Conservation (phyloP, 106 monocot genomes). For the Ottelia alismoides region DNA sequence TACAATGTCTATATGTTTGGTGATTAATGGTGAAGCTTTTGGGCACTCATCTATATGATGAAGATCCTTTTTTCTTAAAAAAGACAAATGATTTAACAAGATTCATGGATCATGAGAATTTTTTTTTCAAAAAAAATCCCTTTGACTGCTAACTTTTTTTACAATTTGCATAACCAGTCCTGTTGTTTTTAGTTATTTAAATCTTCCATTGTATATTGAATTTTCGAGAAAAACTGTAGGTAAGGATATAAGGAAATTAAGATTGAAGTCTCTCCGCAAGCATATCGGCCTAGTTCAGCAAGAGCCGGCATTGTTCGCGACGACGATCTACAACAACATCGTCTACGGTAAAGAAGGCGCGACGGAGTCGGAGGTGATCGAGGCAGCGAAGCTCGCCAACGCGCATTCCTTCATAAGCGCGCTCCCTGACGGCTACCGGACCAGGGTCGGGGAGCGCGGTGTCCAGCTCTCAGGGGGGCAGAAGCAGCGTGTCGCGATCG, state of each 20-base stretch:
- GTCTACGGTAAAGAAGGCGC: slow-evolving; percentile 78
- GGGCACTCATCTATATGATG: too few relatives aligned
- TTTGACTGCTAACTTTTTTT: too few relatives aligned
- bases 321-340: slow-evolving; percentile 80
- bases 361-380: slow-evolving; percentile 61
- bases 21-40: too few relatives aligned
- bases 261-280: slow-evolving; percentile 59
- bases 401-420: slow-evolving; percentile 88
- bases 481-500: slow-evolving; percentile 24
- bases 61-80: too few relatives aligned
- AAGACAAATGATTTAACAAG: too few relatives aligned
- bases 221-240: slow-evolving; percentile 31
- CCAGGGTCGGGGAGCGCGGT: slow-evolving; percentile 25
- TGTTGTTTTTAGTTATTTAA: too few relatives aligned
- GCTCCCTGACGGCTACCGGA: slow-evolving; percentile 77
- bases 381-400: slow-evolving; percentile 85
- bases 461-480: slow-evolving; percentile 28
- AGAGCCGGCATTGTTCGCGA: slow-evolving; percentile 86
- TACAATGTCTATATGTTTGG: too few relatives aligned
- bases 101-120: not conserved
- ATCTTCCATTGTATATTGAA: too few relatives aligned
- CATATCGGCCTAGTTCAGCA: slow-evolving; percentile 89
- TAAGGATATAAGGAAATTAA: slow-evolving; percentile 64
- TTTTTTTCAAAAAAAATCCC: not conserved
- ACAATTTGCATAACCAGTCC: too few relatives aligned